Evolutionary conservation across 805 yeast genomes (phyloP).

Genomic region (Zygoascus biomembranicola): DNA sequence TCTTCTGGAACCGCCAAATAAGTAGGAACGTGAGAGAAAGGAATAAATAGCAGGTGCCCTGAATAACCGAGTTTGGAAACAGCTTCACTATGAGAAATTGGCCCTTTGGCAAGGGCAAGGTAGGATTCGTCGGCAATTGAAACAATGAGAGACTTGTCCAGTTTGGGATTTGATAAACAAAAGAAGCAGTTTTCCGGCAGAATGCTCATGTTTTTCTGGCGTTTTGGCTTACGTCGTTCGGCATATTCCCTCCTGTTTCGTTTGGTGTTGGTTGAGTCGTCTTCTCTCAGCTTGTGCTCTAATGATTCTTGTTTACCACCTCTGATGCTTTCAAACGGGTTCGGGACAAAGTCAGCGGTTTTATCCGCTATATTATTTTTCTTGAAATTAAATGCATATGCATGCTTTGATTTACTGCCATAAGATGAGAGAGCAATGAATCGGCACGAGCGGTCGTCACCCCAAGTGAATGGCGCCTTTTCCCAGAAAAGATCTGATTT

Average conservation of each 20-base stretch:
- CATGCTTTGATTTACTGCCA: conserved; percentile 55
- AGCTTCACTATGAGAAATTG: conserved; percentile 45
- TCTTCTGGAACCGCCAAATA: conserved; percentile 28
- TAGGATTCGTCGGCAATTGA: conserved; percentile 63
- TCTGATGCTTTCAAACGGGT: not conserved
- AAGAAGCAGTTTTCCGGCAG: conserved; percentile 66
- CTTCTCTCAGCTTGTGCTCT: not conserved
- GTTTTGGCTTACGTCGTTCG: not conserved
- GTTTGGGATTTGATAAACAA: conserved; percentile 70
- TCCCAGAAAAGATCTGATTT: conserved; percentile 43
- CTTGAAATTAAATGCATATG: conserved; percentile 56
- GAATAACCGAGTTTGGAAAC: conserved; percentile 45
- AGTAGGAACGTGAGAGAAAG: conserved; percentile 64
- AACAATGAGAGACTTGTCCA: conserved; percentile 72
- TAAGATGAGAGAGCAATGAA: conserved; percentile 58
- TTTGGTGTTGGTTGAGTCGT: not conserved
- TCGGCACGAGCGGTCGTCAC: conserved; percentile 29
- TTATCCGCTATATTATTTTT: not conserved
- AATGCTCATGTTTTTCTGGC: conserved; percentile 24
- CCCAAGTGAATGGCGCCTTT: conserved; percentile 49
- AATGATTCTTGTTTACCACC: not conserved
- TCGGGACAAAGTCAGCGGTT: not conserved
- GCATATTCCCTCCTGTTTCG: not conserved
- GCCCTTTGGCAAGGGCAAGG: conserved; percentile 79
- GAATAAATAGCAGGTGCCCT: conserved; percentile 76